phyloP scores from a whole-genome alignment of 2,329 filamentous ascomycete species.

The Xylariales sp. region DNA sequence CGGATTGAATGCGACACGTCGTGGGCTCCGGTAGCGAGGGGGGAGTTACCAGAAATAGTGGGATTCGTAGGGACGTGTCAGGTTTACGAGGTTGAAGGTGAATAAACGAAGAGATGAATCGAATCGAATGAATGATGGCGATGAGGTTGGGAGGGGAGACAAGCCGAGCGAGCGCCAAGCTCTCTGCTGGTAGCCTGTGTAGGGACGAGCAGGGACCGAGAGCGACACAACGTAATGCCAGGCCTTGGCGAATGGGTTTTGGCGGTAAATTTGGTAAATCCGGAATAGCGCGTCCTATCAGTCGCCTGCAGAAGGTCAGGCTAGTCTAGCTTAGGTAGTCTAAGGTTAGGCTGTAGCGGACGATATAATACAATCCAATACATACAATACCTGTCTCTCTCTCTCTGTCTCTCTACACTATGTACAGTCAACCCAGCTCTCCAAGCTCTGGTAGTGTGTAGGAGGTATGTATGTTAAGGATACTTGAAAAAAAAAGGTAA shows the following conservation, averaged over 20 bases:
- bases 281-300: constrained; percentile 35
- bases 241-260: constrained; percentile 30
- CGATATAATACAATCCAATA: too few relatives aligned
- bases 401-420: too few relatives aligned
- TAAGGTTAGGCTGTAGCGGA: too few relatives aligned
- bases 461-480: too few relatives aligned
- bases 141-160: constrained; percentile 41
- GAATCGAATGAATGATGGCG: constrained; percentile 28
- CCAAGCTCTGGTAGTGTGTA: too few relatives aligned
- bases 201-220: constrained; percentile 8
- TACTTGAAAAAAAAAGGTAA: too few relatives aligned
- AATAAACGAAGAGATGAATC: constrained; percentile 25
- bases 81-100: not conserved
- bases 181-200: constrained; percentile 1
- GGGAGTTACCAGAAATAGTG: not conserved
- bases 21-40: constrained; percentile 1
- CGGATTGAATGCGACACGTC: constrained; percentile 13
- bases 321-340: too few relatives aligned
- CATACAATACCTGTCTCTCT: too few relatives aligned
- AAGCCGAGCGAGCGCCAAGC: constrained; percentile 34
- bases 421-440: too few relatives aligned
- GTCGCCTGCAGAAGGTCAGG: not conserved
- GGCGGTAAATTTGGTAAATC: constrained; percentile 31
- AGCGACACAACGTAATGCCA: constrained; percentile 38
- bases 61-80: constrained; percentile 12